Evolutionary conservation across 1,139 yeast genomes (phyloP), one percentile per base, ranked within the genome.

Genomic region (Sugiyamaella pinicola): DNA sequence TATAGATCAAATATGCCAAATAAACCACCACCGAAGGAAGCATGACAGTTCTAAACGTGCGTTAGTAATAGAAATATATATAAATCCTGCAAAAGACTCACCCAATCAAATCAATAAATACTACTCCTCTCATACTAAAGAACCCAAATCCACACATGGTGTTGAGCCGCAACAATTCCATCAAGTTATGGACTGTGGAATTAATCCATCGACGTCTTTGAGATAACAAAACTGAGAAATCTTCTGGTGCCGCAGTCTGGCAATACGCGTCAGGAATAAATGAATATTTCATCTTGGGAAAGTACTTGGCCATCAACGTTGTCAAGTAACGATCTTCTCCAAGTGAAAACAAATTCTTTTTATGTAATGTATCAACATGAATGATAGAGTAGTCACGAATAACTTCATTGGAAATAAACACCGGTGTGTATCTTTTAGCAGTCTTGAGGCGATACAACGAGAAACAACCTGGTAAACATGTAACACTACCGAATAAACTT

Each of bases 161-260:
- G 38, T 66, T 59, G 62, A 73, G 59, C 19, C 73, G 69, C 45
- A 69, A 63, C 34, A 73, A 65, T 58, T 73, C 77, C 10, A 69
- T 66, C 61, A 73, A 59, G 55, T 73, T 73, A 53, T 73, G 77
- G 8, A 73, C 73, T 0, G 77, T 73, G 2, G 76, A 73, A 61
- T 74, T 74, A 56, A 74, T 73, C 77, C 77, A 74, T 47, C 78
- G 68, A 37, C 77, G 70, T 43, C 78, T 67, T 61, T 74, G 77
- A 4, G 77, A 74, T 22, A 74, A 58, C 52, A 74, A 61, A 31
- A 73, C 74, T 3, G 61, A 54, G 64, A 73, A 70, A 18, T 69
- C 67, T 43, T 73, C 77, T 4, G 76, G 76, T 1, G 74, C 76
- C 8, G 68, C 66, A 2, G 76, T 73, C 49, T 61, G 65, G 8